Evolutionary conservation across 1,284 basidiomycete genomes (phyloP).

Genomic region (Malassezia vespertilionis): DNA sequence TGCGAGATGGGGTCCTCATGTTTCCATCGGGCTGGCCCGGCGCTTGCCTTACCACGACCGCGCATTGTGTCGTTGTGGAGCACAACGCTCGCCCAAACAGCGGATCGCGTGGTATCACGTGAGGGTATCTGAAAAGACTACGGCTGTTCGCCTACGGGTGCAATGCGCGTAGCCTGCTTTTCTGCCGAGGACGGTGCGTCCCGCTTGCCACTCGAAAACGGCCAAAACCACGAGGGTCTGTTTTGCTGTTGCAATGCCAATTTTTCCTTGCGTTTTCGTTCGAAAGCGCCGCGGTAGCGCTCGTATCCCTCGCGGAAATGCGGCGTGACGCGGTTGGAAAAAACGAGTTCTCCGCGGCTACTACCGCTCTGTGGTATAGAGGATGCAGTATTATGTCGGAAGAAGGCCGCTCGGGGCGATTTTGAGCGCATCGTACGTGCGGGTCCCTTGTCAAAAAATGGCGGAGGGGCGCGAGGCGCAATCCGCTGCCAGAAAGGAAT

Average conservation of each 20-base stretch:
- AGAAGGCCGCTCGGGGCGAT: no score
- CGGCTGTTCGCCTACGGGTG: background rate
- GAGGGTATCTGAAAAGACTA: conserved; percentile 11
- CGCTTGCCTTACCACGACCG: background rate
- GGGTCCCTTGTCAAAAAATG: no score
- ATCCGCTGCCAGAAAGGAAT: background rate
- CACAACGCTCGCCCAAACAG: background rate
- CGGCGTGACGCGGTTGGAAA: conserved; percentile 73
- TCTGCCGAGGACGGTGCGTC: background rate
- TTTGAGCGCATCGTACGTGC: no score
- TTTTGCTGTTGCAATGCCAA: conserved; percentile 20
- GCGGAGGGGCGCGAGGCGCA: no score
- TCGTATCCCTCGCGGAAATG: conserved; percentile 83
- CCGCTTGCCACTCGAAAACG: background rate
- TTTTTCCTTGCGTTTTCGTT: conserved; percentile 62
- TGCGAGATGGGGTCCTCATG: background rate
- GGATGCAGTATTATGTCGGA: no score
- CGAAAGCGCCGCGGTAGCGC: conserved; percentile 80
- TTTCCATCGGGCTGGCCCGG: conserved; percentile 14
- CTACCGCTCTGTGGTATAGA: no score
- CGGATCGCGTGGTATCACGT: conserved; percentile 1
- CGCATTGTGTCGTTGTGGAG: conserved; percentile 8
- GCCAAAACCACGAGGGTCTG: background rate
- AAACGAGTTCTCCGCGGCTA: conserved; percentile 89
- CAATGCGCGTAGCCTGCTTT: background rate